Percentiles rank a stretch among this genome's conserved stretches.
Evolutionary conservation across 345 rosid species (phyloP).

Genomic region (Iberis pinnata): DNA sequence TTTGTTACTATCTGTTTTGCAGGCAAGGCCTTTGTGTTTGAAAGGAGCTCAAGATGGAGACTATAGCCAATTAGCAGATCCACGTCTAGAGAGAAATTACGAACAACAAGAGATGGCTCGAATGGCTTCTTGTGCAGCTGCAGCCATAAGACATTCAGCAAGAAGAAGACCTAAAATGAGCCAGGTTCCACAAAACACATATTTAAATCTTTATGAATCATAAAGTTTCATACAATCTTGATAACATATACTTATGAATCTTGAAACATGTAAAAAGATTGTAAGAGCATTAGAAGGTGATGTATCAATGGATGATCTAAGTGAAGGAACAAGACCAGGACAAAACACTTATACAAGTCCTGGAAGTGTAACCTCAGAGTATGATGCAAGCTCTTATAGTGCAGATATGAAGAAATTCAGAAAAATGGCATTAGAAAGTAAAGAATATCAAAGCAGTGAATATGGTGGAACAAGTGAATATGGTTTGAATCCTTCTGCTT

Average conservation of each 20-base stretch:
- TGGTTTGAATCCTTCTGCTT: constrained; percentile 59
- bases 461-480: constrained; percentile 63
- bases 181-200: constrained; percentile 40
- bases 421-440: constrained; percentile 38
- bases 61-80: constrained; percentile 52
- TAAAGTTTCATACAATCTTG: constrained; percentile 12
- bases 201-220: neutral
- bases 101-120: constrained; percentile 55
- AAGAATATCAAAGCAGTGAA: constrained; percentile 47
- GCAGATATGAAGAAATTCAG: constrained; percentile 47
- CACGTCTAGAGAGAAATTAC: constrained; percentile 46
- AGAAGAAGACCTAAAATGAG: constrained; percentile 78
- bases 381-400: constrained; percentile 33
- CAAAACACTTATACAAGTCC: constrained; percentile 31
- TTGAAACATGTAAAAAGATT: constrained; percentile 35
- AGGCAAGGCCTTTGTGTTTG: constrained; percentile 69
- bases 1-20: constrained; percentile 9
- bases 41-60: constrained; percentile 49
- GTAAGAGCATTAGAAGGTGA: constrained; percentile 69
- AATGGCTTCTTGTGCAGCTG: constrained; percentile 74
- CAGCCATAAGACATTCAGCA: constrained; percentile 62
- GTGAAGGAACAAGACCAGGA: constrained; percentile 38
- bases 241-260: constrained; percentile 6
- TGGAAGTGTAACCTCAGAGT: constrained; percentile 30
- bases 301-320: constrained; percentile 51